phyloP scores from a whole-genome alignment of 352 stramenopile genomes.

The Plasmopara muralis region DNA sequence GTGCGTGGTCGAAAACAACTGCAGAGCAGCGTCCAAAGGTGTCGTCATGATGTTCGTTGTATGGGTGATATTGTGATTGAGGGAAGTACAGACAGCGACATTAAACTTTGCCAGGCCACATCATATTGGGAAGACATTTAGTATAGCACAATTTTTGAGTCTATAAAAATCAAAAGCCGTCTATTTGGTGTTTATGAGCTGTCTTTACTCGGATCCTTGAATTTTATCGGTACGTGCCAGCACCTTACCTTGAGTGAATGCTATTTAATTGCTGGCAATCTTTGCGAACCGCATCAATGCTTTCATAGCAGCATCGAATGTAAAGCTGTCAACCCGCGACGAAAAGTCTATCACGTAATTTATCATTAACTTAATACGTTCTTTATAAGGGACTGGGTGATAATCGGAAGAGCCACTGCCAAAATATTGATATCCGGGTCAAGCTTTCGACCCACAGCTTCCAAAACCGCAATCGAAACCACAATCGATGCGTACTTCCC shows the following conservation, averaged over 20 bases:
- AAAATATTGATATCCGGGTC: constrained; percentile 90
- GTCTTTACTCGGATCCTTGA: too few relatives aligned
- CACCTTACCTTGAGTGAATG: too few relatives aligned
- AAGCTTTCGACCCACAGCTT: constrained; percentile 86
- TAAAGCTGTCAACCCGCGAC: background rate
- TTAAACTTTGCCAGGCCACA: too few relatives aligned
- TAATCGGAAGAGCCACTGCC: constrained; percentile 85
- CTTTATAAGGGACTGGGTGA: constrained; percentile 88
- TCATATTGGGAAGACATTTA: background rate
- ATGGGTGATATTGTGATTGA: background rate
- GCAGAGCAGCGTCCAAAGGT: constrained; percentile 16
- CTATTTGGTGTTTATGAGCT: too few relatives aligned
- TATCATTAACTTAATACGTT: constrained; percentile 38
- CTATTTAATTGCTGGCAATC: background rate
- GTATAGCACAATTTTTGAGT: constrained; percentile 15
- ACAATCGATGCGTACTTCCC: constrained; percentile 92
- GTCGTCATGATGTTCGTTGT: constrained; percentile 8
- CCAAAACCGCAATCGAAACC: constrained; percentile 92
- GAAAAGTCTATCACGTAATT: constrained; percentile 1
- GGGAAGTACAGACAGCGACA: too few relatives aligned
- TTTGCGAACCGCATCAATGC: constrained; percentile 1
- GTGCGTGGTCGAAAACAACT: constrained; percentile 12
- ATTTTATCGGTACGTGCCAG: too few relatives aligned
- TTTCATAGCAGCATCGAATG: background rate
- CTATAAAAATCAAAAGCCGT: too few relatives aligned